Evolutionary conservation across 306 rosid genomes (phyloP).

Genomic region (Carpinus fangiana): DNA sequence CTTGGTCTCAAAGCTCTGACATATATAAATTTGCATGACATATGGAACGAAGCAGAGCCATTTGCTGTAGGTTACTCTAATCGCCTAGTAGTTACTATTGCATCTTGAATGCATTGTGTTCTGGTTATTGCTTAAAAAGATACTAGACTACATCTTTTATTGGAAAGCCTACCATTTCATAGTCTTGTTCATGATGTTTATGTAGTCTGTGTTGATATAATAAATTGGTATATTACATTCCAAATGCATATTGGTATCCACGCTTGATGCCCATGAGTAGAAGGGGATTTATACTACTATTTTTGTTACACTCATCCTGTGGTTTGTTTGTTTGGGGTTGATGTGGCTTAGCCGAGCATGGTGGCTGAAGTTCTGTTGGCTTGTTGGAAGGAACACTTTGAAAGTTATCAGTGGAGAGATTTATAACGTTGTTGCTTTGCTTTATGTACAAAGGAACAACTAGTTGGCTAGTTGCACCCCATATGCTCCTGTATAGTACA

Average conservation of each 20-base stretch:
- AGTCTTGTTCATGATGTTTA: neutral
- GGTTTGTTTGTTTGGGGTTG: neutral
- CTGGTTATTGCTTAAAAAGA: neutral
- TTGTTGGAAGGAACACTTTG: slow-evolving; percentile 10
- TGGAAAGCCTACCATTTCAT: neutral
- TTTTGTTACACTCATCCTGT: neutral
- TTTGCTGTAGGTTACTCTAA: slow-evolving; percentile 50
- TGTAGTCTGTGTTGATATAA: neutral
- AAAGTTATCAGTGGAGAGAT: neutral
- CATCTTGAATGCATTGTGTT: neutral
- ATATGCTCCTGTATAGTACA: too few species aligned
- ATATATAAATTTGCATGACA: slow-evolving; percentile 46
- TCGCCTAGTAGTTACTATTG: slow-evolving; percentile 16
- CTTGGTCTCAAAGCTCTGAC: slow-evolving; percentile 57
- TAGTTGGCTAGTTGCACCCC: too few species aligned
- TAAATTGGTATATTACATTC: neutral
- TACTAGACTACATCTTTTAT: neutral
- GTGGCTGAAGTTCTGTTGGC: neutral
- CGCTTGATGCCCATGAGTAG: neutral
- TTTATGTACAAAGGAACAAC: neutral
- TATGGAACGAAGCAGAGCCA: slow-evolving; percentile 77
- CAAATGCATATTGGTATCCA: neutral
- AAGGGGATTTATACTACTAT: neutral
- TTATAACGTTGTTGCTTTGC: neutral
- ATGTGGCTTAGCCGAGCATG: slow-evolving; percentile 2